A percentile compares a stretch with the other conserved stretches of the same genome.
phyloP scores from a whole-genome alignment of 2,329 filamentous ascomycete species.

The Ceratocystiopsis brevicomis region DNA sequence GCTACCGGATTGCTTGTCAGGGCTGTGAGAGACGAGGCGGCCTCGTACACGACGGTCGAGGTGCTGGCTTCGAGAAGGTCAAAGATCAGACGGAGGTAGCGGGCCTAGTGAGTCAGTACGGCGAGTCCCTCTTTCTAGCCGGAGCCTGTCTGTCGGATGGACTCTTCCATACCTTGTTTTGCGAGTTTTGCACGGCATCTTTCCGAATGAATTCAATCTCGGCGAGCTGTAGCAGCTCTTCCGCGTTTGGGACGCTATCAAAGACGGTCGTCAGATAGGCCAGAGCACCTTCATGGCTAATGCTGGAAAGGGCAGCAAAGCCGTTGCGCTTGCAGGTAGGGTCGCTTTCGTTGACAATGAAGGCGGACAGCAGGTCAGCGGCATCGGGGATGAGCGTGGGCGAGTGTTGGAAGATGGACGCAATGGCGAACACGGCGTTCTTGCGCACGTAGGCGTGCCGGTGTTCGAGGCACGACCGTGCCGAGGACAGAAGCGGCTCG shows the following conservation, averaged over 20 bases:
- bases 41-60: constrained; percentile 93
- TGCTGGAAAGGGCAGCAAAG: constrained; percentile 75
- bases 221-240: constrained; percentile 81
- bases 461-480: constrained; percentile 82
- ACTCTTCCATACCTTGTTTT: constrained; percentile 56
- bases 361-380: constrained; percentile 73
- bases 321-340: constrained; percentile 96
- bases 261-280: constrained; percentile 78
- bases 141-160: background rate
- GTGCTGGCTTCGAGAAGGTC: constrained; percentile 84
- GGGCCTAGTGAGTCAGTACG: constrained; percentile 35
- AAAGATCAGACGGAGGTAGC: constrained; percentile 87
- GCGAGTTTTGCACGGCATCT: constrained; percentile 82
- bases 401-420: constrained; percentile 81
- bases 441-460: constrained; percentile 96
- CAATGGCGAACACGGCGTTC: constrained; percentile 88
- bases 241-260: constrained; percentile 82
- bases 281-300: constrained; percentile 84
- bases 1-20: constrained; percentile 93
- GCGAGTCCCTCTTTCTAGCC: constrained; percentile 10
- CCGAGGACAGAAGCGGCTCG: constrained; percentile 83
- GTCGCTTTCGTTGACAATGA: constrained; percentile 81
- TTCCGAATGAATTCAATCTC: constrained; percentile 96
- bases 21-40: constrained; percentile 81
- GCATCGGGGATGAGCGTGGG: constrained; percentile 89